Percentiles rank a stretch among this genome's conserved stretches.
Conservation (phyloP, 805 yeast species). For the Lipomyces kockii region DNA sequence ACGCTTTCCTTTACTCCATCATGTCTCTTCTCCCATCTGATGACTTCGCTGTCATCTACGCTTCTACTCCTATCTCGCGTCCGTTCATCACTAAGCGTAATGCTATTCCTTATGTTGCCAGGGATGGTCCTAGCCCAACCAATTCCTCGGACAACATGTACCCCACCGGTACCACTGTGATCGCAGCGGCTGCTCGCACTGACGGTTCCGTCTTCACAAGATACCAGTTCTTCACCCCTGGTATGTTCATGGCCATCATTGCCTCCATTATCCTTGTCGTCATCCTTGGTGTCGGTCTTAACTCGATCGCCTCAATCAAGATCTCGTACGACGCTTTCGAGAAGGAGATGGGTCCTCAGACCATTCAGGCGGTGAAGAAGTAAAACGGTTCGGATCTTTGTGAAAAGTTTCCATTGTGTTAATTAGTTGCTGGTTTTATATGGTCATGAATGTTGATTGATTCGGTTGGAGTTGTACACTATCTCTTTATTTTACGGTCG, state of each 20-base stretch:
- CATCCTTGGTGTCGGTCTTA: conserved; percentile 64
- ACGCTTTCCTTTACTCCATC: conserved; percentile 41
- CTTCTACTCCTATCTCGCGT: conserved; percentile 42
- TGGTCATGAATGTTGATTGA: conserved; percentile 5
- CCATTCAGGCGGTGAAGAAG: conserved; percentile 25
- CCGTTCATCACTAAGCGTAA: conserved; percentile 32
- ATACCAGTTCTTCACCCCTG: conserved; percentile 77
- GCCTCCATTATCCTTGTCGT: conserved; percentile 64
- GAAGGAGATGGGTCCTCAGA: conserved; percentile 47
- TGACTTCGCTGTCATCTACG: conserved; percentile 45
- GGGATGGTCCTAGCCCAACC: conserved; percentile 16
- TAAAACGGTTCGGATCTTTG: conserved; percentile 11
- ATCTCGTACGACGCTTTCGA: conserved; percentile 85
- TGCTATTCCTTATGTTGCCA: conserved; percentile 4
- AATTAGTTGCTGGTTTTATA: neutral
- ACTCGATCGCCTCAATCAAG: conserved; percentile 72
- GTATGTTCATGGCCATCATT: conserved; percentile 74
- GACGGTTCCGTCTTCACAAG: conserved; percentile 56
- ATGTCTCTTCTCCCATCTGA: conserved; percentile 44
- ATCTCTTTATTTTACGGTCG: conserved; percentile 12
- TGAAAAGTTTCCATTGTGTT: neutral
- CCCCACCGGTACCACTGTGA: conserved; percentile 33
- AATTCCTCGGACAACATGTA: conserved; percentile 15
- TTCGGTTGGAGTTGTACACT: conserved; percentile 5
- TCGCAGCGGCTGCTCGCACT: conserved; percentile 37